Base-by-base conservation (phyloP, 1,284 basidiomycete genomes). In the Polyporus tsugae region DNA sequence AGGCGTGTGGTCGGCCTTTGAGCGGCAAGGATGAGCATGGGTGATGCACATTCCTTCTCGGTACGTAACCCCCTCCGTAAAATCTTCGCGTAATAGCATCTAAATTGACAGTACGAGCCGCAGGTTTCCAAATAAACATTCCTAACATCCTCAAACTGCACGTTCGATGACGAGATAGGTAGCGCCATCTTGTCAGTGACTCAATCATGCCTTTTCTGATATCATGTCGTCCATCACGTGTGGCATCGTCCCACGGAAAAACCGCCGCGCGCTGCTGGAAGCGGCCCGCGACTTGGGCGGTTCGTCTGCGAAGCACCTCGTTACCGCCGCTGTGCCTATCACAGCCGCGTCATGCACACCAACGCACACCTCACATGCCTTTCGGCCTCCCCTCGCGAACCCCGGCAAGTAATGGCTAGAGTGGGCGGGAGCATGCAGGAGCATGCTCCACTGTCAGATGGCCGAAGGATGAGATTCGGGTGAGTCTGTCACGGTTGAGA, bases 401-500 rank as follows among this genome's bases (percentile, higher is more conserved):
- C 65, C 59, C 38, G 44, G 53, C 60, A 49, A 52, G 17, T 64
- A 61, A 67, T 67, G 29, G 17, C 22, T 61, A 44, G 25, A 15
- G 38, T 52, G 60, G n/a, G 25, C 57, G 63, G 41, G 62, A 39
- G 63, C 65, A 25, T 61, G 25, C 57, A 61, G 41, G 62, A 39
- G 63, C 65, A 25, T 61, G 70, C 57, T 39, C 58, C 13, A 15
- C 52, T n/a, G 62, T 67, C 68, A 71, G 63, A 49, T 71, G 65
- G 19, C 11, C 33, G 13, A 5, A n/a, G 38, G 58, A 38, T 29
- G 38, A 13, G 36, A 17, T 19, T 2, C 10, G 6, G 36, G 38
- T 15, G 38, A n/a, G n/a, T n/a, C n/a, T n/a, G n/a, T n/a, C n/a
- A n/a, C n/a, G n/a, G n/a, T n/a, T n/a, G n/a, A 38, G 55, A 17